Percentiles rank a stretch among this genome's conserved stretches.
Evolutionary conservation across 2,329 filamentous ascomycete species (phyloP).

Genomic region (Penicillium freii): DNA sequence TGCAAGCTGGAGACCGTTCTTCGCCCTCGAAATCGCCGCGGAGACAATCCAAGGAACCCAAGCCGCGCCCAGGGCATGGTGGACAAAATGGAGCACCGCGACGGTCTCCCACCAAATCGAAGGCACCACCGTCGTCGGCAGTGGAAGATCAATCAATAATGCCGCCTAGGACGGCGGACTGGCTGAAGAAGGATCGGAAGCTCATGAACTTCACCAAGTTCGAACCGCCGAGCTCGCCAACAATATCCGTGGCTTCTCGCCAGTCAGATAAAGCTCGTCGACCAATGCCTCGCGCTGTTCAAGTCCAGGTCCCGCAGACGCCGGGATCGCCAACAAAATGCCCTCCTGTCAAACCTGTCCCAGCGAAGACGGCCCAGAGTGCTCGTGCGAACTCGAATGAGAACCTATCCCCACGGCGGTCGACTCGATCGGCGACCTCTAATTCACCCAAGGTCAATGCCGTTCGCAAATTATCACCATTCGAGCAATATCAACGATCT

Average conservation of each 20-base stretch:
- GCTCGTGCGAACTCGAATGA: background rate
- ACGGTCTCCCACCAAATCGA: conserved; percentile 5
- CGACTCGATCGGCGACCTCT: background rate
- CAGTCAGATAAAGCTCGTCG: conserved; percentile 15
- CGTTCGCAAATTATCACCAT: background rate
- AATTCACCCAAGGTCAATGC: background rate
- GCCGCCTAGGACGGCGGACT: conserved; percentile 11
- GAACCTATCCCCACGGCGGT: background rate
- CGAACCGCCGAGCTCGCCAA: conserved; percentile 40
- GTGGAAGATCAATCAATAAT: conserved; percentile 4
- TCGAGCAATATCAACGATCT: background rate
- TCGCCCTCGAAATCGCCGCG: background rate
- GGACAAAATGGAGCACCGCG: background rate
- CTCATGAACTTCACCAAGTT: conserved; percentile 30
- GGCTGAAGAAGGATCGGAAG: conserved; percentile 33
- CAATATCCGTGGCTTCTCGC: conserved; percentile 25
- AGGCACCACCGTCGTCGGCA: background rate
- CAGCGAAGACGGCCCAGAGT: background rate
- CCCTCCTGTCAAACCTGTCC: background rate
- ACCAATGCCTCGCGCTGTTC: conserved; percentile 2
- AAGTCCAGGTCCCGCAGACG: conserved; percentile 5
- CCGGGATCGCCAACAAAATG: background rate
- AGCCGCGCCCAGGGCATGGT: background rate
- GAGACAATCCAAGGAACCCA: background rate
- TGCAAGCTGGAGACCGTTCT: background rate